Conservation (phyloP, 2,329 filamentous ascomycete species). For the Venturia aucupariae region DNA sequence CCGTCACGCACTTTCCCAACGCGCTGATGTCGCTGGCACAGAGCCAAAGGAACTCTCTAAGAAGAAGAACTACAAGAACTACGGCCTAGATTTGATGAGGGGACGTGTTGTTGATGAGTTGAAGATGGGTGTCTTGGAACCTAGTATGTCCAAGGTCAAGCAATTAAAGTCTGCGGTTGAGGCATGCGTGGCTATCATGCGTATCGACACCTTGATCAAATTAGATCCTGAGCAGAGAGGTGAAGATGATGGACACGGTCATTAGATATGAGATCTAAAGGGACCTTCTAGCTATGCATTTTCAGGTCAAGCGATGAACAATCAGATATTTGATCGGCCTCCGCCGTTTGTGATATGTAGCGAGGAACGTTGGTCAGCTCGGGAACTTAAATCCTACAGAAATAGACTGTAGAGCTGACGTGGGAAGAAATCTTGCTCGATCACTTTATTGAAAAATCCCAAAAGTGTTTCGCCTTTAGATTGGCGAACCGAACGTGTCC, state of each 20-base stretch:
- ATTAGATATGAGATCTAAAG: constrained; percentile 40
- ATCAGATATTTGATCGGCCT: too few species aligned
- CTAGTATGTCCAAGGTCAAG: constrained; percentile 95
- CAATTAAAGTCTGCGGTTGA: constrained; percentile 98
- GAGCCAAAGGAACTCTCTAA: constrained; percentile 83
- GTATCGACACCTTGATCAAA: constrained; percentile 98
- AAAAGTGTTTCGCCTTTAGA: too few species aligned
- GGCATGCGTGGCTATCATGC: constrained; percentile 97
- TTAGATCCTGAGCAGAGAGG: constrained; percentile 78
- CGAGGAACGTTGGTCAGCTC: too few species aligned
- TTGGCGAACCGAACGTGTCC: too few species aligned
- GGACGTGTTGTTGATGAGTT: constrained; percentile 89
- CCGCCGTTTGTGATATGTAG: too few species aligned
- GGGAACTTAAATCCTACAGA: too few species aligned
- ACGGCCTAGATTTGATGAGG: constrained; percentile 80
- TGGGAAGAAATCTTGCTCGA: too few species aligned
- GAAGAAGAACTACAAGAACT: constrained; percentile 98
- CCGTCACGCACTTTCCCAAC: constrained; percentile 87
- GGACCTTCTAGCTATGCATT: too few species aligned
- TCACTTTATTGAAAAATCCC: too few species aligned
- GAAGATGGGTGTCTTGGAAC: constrained; percentile 91
- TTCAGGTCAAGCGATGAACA: too few species aligned
- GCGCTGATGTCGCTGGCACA: constrained; percentile 64
- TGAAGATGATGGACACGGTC: constrained; percentile 77
- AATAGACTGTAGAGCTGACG: too few species aligned